These are phyloP conservation scores for Mediolabrus comicus DNA, from an alignment of 108 stramenopile genomes.

Conservation along the genomic window DNA sequence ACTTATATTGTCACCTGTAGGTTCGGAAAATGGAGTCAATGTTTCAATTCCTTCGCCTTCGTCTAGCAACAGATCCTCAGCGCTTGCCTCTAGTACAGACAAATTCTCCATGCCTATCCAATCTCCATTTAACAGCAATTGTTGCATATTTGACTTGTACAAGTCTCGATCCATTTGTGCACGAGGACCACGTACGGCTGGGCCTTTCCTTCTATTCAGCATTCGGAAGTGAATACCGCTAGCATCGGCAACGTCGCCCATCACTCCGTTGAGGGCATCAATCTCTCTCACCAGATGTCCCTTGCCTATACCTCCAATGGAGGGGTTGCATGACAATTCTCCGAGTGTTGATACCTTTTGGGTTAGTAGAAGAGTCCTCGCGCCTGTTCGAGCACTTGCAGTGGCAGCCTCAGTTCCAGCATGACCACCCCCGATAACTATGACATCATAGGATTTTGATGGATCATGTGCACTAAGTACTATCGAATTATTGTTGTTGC, in stretches of 20 bases:
- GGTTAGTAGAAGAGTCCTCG: conserved; percentile 91
- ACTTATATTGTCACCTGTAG: conserved; percentile 36
- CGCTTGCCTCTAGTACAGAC: conserved; percentile 80
- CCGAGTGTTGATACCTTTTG: conserved; percentile 90
- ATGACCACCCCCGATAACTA: conserved; percentile 97
- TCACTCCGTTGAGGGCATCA: conserved; percentile 95
- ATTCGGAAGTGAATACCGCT: conserved; percentile 95
- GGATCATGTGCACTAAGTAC: not conserved
- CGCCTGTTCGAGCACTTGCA: conserved; percentile 92
- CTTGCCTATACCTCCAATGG: conserved; percentile 98
- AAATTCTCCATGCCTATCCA: conserved; percentile 74
- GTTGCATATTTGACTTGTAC: conserved; percentile 91
- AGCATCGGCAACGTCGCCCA: conserved; percentile 91
- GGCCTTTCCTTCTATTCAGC: conserved; percentile 92
- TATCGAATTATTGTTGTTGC: too few relatives aligned
- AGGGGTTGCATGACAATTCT: conserved; percentile 98
- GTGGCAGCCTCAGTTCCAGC: conserved; percentile 97
- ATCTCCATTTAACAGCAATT: conserved; percentile 6
- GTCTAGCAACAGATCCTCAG: conserved; percentile 92
- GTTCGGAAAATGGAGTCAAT: conserved; percentile 49
- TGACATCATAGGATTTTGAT: conserved; percentile 74
- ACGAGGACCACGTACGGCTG: conserved; percentile 88
- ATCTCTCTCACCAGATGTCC: conserved; percentile 97
- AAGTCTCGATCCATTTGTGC: conserved; percentile 97
- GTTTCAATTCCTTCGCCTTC: conserved; percentile 56